Base-by-base conservation (phyloP, 352 stramenopile species). In the Aphanomyces stellatus region DNA sequence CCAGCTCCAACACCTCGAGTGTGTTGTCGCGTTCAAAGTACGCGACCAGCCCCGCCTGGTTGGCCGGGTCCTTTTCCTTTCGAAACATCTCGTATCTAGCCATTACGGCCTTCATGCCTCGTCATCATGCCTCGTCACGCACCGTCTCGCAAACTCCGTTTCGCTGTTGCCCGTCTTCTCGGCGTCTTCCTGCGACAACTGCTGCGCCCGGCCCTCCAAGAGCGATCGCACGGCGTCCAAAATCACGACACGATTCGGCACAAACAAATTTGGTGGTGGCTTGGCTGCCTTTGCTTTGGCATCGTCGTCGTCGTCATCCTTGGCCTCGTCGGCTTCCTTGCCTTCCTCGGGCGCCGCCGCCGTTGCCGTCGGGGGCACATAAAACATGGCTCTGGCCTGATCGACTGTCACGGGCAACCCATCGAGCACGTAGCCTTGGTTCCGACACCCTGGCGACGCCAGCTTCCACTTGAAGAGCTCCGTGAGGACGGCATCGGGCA, bases 401-500 rank as follows among this genome's bases (percentile, higher is more conserved):
- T 72, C 70, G 19, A 77, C 68, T 2, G 77, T 79, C 17, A 74
- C 65, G 2, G 85, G 81, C 2, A 90, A 43, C 0, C 82, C 85
- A 37, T 94, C 85, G 7, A 94, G 70, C 22, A 95, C 87, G 53
- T 88, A 95, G 2, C 87, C 87, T 49, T 93, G 87, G 72, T 93
- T 94, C 6, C 78, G 82, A 40, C 82, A 93, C 53, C 68, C 57
- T 0, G 81, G 65, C 31, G 69, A 75, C 24, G 73, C 62, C 7
- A 94, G 71, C 61, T 90, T 90, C 80, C 83, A 92, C 34, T 82
- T 76, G 27, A 95, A 49, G 30, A 89, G 61, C 4, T 76, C 68
- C 5, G 88, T 65, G 22, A 86, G 49, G 0, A 75, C 68, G 8
- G 69, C 27, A 61, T 81, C 70, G 0, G 73, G 71, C n/a, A 88